Evolutionary conservation across 441 rosid genomes (phyloP).

Genomic region (Gossypium schwendimanii): DNA sequence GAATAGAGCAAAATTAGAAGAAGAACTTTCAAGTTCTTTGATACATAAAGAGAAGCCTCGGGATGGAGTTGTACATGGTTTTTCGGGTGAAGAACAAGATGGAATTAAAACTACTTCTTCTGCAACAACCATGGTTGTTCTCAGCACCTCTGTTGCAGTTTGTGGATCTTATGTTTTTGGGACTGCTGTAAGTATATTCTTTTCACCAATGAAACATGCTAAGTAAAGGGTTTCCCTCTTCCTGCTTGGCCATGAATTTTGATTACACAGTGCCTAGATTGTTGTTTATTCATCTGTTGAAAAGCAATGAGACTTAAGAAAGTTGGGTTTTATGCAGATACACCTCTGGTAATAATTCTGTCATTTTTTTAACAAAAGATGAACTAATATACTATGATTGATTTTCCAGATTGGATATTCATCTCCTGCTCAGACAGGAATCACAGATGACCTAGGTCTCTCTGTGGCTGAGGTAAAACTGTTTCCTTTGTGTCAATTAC

Average conservation of each 20-base stretch:
- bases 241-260: not conserved
- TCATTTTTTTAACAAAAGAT: not conserved
- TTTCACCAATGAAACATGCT: not conserved
- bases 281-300: not conserved
- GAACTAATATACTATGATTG: constrained; percentile 8
- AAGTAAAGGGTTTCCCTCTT: not conserved
- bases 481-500: not conserved
- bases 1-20: constrained; percentile 4
- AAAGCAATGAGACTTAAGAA: not conserved
- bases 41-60: constrained; percentile 6
- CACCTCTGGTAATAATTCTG: not conserved
- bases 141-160: constrained; percentile 25
- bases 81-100: not conserved
- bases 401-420: constrained; percentile 67
- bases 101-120: constrained; percentile 3
- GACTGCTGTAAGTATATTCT: constrained; percentile 22
- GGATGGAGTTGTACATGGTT: not conserved
- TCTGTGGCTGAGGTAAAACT: constrained; percentile 51
- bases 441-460: constrained; percentile 49
- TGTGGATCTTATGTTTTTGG: constrained; percentile 33
- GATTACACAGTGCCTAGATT: not conserved
- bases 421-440: constrained; percentile 65
- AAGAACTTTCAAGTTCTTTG: constrained; percentile 5
- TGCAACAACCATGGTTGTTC: constrained; percentile 12
- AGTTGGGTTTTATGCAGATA: not conserved